Conservation (phyloP, 306 rosid genomes). For the Abrus precatorius region DNA sequence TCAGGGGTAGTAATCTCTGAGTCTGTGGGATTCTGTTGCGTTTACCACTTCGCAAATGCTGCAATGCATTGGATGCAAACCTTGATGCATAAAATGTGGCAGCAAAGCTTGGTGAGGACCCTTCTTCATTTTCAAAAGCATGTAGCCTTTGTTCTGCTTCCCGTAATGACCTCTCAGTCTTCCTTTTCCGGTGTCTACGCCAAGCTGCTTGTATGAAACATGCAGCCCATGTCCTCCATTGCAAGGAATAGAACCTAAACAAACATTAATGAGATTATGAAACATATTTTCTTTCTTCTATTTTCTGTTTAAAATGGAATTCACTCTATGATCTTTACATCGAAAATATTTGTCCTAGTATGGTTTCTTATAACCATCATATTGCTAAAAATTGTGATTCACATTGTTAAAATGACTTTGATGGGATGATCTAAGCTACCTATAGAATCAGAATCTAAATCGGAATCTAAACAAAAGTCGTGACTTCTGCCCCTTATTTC, state of each 20-base stretch:
- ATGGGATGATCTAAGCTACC: no score
- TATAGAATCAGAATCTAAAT: no score
- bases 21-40: constrained; percentile 35
- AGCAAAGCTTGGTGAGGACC: constrained; percentile 49
- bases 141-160: constrained; percentile 55
- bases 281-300: background rate
- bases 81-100: constrained; percentile 48
- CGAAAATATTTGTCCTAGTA: no score
- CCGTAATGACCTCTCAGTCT: constrained; percentile 53
- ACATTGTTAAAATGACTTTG: no score
- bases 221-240: constrained; percentile 86
- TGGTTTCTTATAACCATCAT: no score
- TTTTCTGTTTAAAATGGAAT: background rate
- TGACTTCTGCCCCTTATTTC: no score
- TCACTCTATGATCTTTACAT: background rate
- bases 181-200: constrained; percentile 64
- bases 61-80: constrained; percentile 51
- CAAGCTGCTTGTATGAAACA: constrained; percentile 81
- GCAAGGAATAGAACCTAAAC: constrained; percentile 61
- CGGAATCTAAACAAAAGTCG: no score
- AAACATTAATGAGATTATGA: background rate
- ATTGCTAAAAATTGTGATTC: no score
- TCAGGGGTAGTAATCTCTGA: constrained; percentile 40
- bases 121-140: constrained; percentile 41
- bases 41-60: constrained; percentile 32